A percentile compares a stretch with the other conserved stretches of the same genome.
These are phyloP conservation scores for Leucaena leucocephala DNA, from an alignment of 306 rosid species.

Conservation along the genomic window DNA sequence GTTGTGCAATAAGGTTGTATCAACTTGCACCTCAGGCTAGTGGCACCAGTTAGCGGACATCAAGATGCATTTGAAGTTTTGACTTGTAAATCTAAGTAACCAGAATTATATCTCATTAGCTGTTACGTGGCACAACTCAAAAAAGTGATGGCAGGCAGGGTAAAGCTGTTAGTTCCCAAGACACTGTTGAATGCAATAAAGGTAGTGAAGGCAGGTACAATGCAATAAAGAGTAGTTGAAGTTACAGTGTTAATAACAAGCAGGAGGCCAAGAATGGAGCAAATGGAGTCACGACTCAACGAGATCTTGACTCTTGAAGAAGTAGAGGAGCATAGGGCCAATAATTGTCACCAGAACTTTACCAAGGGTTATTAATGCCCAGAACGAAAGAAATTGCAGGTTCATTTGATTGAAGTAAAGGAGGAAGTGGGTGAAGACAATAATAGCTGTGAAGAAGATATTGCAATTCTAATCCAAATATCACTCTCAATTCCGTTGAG, in stretches of 20 bases:
- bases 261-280: background rate
- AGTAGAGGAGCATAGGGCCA: background rate
- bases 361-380: background rate
- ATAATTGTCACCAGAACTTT: no score
- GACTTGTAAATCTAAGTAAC: background rate
- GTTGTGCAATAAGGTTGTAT: slow-evolving; percentile 8
- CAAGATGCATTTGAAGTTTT: background rate
- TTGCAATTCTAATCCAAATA: background rate
- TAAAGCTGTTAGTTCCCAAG: background rate
- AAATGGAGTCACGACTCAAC: background rate
- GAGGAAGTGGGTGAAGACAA: background rate
- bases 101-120: no score
- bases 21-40: background rate
- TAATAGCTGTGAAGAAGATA: background rate
- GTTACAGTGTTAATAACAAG: background rate
- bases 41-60: background rate
- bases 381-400: background rate
- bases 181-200: background rate
- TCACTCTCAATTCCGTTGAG: background rate
- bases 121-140: no score
- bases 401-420: background rate
- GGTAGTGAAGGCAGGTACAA: background rate
- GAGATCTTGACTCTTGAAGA: background rate
- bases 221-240: background rate
- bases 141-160: no score